These are phyloP conservation scores for Pleurotus eryngii DNA, from an alignment of 768 basidiomycete genomes.

Conservation along the genomic window DNA sequence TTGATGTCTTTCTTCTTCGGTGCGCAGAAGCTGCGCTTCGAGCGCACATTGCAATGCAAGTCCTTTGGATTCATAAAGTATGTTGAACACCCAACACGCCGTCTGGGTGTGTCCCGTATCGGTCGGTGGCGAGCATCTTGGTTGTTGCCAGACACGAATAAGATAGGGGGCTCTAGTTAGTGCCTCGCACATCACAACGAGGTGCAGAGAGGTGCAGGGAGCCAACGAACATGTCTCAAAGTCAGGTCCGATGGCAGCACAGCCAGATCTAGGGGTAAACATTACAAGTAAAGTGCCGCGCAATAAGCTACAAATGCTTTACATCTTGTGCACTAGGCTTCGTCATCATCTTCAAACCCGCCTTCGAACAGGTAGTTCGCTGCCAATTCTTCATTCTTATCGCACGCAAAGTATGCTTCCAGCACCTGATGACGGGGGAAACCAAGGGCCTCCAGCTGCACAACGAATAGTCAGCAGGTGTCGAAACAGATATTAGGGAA, in stretches of 20 bases:
- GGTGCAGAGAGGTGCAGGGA: too few relatives aligned
- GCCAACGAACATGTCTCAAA: too few relatives aligned
- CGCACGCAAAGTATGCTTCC: constrained; percentile 92
- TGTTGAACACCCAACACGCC: constrained; percentile 5
- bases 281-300: too few relatives aligned
- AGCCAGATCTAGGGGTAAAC: too few relatives aligned
- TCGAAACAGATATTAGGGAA: constrained; percentile 1
- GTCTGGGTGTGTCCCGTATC: too few relatives aligned
- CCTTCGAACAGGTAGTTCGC: constrained; percentile 90
- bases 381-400: constrained; percentile 94
- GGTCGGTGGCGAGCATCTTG: too few relatives aligned
- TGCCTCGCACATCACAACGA: too few relatives aligned
- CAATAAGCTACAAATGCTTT: too few relatives aligned
- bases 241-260: too few relatives aligned
- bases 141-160: too few relatives aligned
- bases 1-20: neutral
- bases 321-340: too few relatives aligned
- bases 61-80: neutral
- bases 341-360: constrained; percentile 46
- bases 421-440: constrained; percentile 80
- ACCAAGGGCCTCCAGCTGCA: constrained; percentile 80
- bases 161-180: too few relatives aligned
- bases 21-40: neutral
- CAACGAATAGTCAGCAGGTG: neutral
- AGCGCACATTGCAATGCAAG: constrained; percentile 1